These are phyloP conservation scores for Cladochytrium replicatum DNA, from an alignment of 192 early-diverging fungal genomes.

Conservation along the genomic window DNA sequence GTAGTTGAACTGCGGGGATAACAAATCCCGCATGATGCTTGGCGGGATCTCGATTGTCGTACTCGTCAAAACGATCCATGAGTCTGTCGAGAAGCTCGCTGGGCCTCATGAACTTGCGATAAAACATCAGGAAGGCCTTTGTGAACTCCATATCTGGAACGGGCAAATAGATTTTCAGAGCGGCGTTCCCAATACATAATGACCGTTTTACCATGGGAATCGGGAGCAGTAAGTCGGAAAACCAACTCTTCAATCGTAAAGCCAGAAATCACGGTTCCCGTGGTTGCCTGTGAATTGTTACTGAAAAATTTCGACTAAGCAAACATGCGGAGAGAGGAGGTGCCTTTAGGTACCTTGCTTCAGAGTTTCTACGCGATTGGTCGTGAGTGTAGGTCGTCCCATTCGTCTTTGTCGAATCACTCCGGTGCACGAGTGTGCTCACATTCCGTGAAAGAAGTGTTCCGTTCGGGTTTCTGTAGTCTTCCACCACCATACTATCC, in stretches of 20 bases:
- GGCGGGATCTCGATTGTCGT: no score
- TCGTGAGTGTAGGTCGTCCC: neutral
- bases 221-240: slow-evolving; percentile 19
- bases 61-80: slow-evolving; percentile 30
- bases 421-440: neutral
- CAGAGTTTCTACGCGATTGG: neutral
- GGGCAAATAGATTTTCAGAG: slow-evolving; percentile 2
- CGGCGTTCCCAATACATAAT: neutral
- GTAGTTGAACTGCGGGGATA: slow-evolving; percentile 30
- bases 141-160: slow-evolving; percentile 29
- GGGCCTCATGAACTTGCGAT: slow-evolving; percentile 29
- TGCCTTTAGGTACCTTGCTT: neutral
- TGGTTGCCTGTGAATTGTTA: no score
- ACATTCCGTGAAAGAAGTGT: neutral
- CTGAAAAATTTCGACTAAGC: no score
- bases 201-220: slow-evolving; percentile 19
- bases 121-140: slow-evolving; percentile 30
- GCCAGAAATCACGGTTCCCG: slow-evolving; percentile 5
- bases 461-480: no score
- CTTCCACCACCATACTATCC: no score
- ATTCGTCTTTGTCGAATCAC: slow-evolving; percentile 4
- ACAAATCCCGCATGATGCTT: neutral
- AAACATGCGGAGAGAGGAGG: neutral
- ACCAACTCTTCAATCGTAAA: slow-evolving; percentile 27
- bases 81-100: slow-evolving; percentile 32